These are phyloP conservation scores for Zopfochytrium polystomum DNA, from an alignment of 371 early-diverging fungal genomes.

Conservation along the genomic window DNA sequence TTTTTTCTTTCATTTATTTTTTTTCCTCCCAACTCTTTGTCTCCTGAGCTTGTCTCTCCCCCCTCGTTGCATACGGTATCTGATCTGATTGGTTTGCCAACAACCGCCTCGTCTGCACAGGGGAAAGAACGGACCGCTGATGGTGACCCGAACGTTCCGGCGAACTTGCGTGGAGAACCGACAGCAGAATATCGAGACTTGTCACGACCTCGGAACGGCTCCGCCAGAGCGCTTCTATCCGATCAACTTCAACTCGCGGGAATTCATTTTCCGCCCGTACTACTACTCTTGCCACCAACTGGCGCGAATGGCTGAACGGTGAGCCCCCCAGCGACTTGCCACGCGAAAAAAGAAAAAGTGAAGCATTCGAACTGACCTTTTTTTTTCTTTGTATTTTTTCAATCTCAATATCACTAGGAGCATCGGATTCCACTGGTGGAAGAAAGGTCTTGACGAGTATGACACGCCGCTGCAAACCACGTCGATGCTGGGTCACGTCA, in stretches of 20 bases:
- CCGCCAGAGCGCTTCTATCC: no score
- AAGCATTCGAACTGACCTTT: no score
- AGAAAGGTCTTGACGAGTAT: slow-evolving; percentile 11
- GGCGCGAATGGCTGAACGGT: slow-evolving; percentile 4
- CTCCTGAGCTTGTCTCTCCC: background rate
- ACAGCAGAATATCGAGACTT: no score
- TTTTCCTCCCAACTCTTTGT: background rate
- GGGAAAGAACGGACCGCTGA: slow-evolving; percentile 24
- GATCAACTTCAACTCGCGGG: no score
- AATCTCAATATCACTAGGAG: no score
- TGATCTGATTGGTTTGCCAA: background rate
- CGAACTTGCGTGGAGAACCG: no score
- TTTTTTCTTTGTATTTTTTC: no score
- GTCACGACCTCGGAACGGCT: no score
- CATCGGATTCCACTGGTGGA: slow-evolving; percentile 34
- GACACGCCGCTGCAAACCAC: background rate
- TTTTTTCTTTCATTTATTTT: background rate
- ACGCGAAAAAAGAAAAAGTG: no score
- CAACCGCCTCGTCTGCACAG: no score
- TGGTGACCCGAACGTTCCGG: background rate
- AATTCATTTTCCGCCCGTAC: no score
- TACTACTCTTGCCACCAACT: slow-evolving; percentile 9
- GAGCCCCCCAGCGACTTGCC: no score
- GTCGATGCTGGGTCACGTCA: background rate
- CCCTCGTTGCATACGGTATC: background rate